phyloP scores from a whole-genome alignment of 352 stramenopile species.

The Phytophthora pisi region DNA sequence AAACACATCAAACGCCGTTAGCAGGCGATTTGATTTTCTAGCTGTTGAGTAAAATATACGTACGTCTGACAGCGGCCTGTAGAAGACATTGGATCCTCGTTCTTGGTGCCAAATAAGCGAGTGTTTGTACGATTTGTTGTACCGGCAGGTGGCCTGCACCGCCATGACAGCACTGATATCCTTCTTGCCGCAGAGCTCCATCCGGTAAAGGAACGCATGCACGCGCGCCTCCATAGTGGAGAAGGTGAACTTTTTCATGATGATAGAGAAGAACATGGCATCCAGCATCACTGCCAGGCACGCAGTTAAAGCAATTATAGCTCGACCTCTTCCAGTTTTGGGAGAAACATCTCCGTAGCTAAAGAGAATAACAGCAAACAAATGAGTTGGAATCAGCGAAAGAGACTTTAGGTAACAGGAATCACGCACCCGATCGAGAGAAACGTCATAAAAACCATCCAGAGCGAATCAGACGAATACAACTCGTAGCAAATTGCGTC shows the following conservation, averaged over 20 bases:
- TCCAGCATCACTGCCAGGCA: conserved; percentile 44
- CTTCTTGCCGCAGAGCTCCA: conserved; percentile 67
- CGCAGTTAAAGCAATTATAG: conserved; percentile 37
- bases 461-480: conserved; percentile 42
- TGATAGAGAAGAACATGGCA: conserved; percentile 58
- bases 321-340: conserved; percentile 29
- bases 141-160: conserved; percentile 70
- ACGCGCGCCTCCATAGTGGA: conserved; percentile 68
- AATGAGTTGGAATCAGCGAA: not conserved
- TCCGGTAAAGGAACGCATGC: conserved; percentile 67
- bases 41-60: conserved; percentile 1
- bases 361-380: not conserved
- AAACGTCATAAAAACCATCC: conserved; percentile 57
- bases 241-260: conserved; percentile 72
- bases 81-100: conserved; percentile 42
- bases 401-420: not conserved
- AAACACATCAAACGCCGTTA: not conserved
- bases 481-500: conserved; percentile 42
- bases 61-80: conserved; percentile 67
- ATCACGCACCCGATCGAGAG: conserved; percentile 44
- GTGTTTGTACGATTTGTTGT: conserved; percentile 66
- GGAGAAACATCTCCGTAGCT: conserved; percentile 55
- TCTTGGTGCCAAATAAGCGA: conserved; percentile 77
- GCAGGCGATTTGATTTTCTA: not conserved
- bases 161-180: conserved; percentile 69